Percentiles rank a stretch among this genome's conserved stretches.
phyloP scores from a whole-genome alignment of 2,329 filamentous ascomycete genomes.

The Talaromyces sp. region DNA sequence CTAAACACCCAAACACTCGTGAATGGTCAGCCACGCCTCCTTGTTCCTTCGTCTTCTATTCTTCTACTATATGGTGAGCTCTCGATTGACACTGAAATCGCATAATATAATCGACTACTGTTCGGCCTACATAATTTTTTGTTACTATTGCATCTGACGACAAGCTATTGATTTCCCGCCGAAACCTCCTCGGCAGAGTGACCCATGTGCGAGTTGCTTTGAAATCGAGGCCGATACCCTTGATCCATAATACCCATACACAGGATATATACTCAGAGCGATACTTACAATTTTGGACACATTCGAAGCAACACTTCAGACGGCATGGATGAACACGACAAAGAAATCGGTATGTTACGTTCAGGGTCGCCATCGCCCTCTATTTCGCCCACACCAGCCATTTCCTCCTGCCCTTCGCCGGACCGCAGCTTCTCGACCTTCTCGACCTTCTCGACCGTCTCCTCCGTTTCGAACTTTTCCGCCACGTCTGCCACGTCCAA shows the following conservation, averaged over 20 bases:
- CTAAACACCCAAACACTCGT: background rate
- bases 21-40: background rate
- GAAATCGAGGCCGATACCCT: background rate
- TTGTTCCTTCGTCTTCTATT: background rate
- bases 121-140: background rate
- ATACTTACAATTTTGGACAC: background rate
- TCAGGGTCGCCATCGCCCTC: slow-evolving; percentile 40
- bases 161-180: background rate
- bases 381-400: slow-evolving; percentile 41
- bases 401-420: slow-evolving; percentile 43
- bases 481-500: slow-evolving; percentile 25
- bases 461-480: slow-evolving; percentile 45
- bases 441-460: slow-evolving; percentile 45
- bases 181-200: slow-evolving; percentile 7
- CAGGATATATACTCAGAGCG: background rate
- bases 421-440: slow-evolving; percentile 46
- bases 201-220: slow-evolving; percentile 6
- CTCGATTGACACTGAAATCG: background rate
- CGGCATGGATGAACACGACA: slow-evolving; percentile 19
- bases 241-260: background rate
- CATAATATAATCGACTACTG: background rate
- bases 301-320: background rate
- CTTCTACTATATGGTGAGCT: background rate
- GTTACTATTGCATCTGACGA: background rate
- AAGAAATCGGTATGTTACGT: slow-evolving; percentile 25